Conservation (phyloP, 306 rosid genomes). For the Quercus variabilis region DNA sequence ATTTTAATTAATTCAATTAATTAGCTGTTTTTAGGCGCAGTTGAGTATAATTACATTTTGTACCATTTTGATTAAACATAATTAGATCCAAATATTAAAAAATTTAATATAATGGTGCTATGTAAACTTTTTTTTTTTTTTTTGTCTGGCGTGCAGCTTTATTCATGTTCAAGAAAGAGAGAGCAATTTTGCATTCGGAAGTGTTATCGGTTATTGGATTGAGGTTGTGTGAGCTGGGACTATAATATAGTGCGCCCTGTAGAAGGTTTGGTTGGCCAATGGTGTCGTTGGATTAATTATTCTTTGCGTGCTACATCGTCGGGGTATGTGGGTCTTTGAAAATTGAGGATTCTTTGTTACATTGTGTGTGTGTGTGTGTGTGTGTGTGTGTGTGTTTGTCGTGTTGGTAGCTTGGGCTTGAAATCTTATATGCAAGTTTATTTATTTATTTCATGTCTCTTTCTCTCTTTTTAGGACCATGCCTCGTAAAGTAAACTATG, state of each 20-base stretch:
- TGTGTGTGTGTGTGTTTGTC: background rate
- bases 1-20: background rate
- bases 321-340: constrained; percentile 12
- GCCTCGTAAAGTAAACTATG: constrained; percentile 79
- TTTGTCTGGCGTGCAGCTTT: constrained; percentile 20
- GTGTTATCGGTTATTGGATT: constrained; percentile 1
- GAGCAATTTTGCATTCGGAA: background rate
- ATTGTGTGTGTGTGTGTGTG: too few species aligned
- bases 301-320: background rate
- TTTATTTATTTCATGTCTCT: background rate
- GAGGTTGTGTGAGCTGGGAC: background rate
- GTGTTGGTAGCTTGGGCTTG: background rate
- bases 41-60: background rate
- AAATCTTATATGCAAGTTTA: background rate
- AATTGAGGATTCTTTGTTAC: background rate
- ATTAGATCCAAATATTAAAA: background rate
- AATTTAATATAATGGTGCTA: background rate
- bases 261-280: constrained; percentile 1
- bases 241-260: background rate
- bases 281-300: constrained; percentile 6
- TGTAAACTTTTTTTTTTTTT: background rate
- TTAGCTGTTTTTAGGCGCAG: background rate
- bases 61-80: background rate
- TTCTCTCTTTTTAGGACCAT: constrained; percentile 35
- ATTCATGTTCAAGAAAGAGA: constrained; percentile 20